Evolutionary conservation across 164 flowering plant species (phyloP).

Genomic region (Sedum album): DNA sequence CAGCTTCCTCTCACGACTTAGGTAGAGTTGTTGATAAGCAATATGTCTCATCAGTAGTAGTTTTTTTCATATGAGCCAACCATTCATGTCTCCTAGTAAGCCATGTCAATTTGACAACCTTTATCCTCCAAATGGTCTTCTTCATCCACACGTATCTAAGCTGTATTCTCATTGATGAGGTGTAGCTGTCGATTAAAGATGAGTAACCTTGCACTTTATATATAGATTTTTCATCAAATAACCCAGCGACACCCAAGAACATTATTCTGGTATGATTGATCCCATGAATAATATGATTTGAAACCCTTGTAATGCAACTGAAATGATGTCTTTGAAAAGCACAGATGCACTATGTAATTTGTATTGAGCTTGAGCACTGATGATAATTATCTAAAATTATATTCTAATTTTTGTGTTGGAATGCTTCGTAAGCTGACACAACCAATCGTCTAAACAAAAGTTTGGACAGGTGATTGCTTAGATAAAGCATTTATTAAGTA

Average conservation of each 20-base stretch:
- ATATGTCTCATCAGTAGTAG: neutral
- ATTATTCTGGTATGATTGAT: neutral
- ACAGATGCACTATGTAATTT: neutral
- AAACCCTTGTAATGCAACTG: neutral
- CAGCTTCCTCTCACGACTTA: neutral
- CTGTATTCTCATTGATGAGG: neutral
- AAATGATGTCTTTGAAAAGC: neutral
- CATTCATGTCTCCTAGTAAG: conserved; percentile 1
- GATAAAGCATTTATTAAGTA: too few relatives aligned
- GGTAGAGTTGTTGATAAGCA: conserved; percentile 4
- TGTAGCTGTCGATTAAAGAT: neutral
- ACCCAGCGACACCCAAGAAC: neutral
- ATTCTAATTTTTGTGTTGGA: neutral
- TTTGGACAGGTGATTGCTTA: too few relatives aligned
- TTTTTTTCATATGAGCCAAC: neutral
- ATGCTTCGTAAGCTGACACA: neutral
- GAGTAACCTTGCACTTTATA: neutral
- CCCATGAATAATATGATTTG: neutral
- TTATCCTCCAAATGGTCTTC: conserved; percentile 3
- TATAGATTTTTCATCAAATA: neutral
- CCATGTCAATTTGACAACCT: neutral
- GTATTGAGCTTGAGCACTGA: neutral
- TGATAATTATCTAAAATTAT: neutral
- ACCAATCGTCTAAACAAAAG: neutral
- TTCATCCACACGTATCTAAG: conserved; percentile 6